Evolutionary conservation across 1,139 yeast genomes (phyloP).

Genomic region (Blastobotrys ciferrii): DNA sequence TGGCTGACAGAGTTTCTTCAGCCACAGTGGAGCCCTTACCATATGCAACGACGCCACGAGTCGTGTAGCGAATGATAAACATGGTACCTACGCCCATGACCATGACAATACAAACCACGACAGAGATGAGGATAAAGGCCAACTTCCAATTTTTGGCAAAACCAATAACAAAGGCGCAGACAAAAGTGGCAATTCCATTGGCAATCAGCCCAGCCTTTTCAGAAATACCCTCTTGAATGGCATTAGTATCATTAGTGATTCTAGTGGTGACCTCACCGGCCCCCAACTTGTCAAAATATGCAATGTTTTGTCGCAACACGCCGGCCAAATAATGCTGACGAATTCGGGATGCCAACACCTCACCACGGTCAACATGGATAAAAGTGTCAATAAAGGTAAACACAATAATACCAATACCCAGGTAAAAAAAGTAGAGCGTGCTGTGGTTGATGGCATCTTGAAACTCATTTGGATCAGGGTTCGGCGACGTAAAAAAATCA

Average conservation of each 20-base stretch:
- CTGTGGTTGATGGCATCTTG: slow-evolving; percentile 36
- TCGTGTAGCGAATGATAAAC: slow-evolving; percentile 38
- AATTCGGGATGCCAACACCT: slow-evolving; percentile 42
- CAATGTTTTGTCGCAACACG: slow-evolving; percentile 43
- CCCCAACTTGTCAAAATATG: slow-evolving; percentile 46
- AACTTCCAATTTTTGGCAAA: slow-evolving; percentile 42
- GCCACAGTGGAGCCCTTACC: slow-evolving; percentile 43
- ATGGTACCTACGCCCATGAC: slow-evolving; percentile 33
- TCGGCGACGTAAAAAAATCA: slow-evolving; percentile 31
- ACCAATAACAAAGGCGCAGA: slow-evolving; percentile 43
- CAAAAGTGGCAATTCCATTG: slow-evolving; percentile 38
- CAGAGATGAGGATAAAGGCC: slow-evolving; percentile 39
- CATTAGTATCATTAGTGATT: slow-evolving; percentile 44
- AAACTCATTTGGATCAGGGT: slow-evolving; percentile 32
- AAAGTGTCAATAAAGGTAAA: slow-evolving; percentile 36
- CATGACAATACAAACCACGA: slow-evolving; percentile 36
- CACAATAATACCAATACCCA: slow-evolving; percentile 40
- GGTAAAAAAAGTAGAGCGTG: slow-evolving; percentile 40
- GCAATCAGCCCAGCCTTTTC: slow-evolving; percentile 44
- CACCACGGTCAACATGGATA: slow-evolving; percentile 43
- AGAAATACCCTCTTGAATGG: slow-evolving; percentile 46
- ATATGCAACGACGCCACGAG: slow-evolving; percentile 33
- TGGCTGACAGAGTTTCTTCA: slow-evolving; percentile 43
- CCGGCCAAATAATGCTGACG: slow-evolving; percentile 41
- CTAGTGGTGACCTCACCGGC: slow-evolving; percentile 47